Evolutionary conservation across 495 filamentous ascomycete genomes (phyloP), one percentile per base, ranked within the genome.

Genomic region (Hypoxylon subgilvum): DNA sequence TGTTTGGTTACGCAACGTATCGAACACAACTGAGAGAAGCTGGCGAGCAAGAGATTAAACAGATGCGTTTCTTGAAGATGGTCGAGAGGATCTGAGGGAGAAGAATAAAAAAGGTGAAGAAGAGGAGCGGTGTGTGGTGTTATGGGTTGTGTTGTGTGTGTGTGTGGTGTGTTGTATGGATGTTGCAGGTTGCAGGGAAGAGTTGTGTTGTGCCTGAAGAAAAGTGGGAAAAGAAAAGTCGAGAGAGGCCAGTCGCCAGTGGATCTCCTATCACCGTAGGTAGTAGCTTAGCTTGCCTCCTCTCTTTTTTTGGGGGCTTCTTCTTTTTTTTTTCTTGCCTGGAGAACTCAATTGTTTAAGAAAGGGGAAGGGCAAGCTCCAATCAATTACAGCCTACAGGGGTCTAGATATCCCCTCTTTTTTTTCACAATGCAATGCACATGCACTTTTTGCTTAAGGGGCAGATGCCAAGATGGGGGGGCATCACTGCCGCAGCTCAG

Each of bases 71-170:
- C 57, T 60, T 54, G 50, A 40, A 53, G 60, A 59, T 61, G 65
- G 65, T 55, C 57, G 35, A 27, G 45, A 51, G 67, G 57, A 61
- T 39, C 53, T 66, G 61, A 61, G 57, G 53, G 56, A 67, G 63
- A 65, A 63, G 66, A 61, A 63, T 21, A 49, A 60, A 30, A 49
- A 12, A 10, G 13, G 10, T n/a, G n/a, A n/a, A 46, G 40, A 43
- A 57, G 52, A 61, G 62, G 65, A 68, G 67, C 65, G 67, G 61
- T 67, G 63, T 67, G 63, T 64, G n/a, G n/a, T n/a, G n/a, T n/a
- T n/a, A n/a, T n/a, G n/a, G n/a, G n/a, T n/a, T n/a, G n/a, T n/a
- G n/a, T n/a, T n/a, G n/a, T n/a, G n/a, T n/a, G n/a, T n/a, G n/a
- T n/a, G n/a, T n/a, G n/a, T n/a, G n/a, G n/a, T n/a, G n/a, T n/a